phyloP scores from a whole-genome alignment of 164 flowering plant genomes.

The Liriodendron chinense region DNA sequence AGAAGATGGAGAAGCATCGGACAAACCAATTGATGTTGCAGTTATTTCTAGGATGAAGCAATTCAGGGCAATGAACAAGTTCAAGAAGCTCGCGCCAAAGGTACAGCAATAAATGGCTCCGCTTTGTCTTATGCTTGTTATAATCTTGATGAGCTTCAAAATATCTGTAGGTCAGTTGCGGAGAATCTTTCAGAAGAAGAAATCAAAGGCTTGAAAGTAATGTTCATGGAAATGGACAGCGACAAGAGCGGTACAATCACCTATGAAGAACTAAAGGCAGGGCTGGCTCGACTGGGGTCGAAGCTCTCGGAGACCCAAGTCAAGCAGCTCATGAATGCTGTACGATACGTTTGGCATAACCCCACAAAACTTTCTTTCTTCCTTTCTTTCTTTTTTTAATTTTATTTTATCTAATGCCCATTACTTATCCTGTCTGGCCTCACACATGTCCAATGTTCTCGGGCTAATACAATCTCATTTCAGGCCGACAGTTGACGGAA shows the following conservation, averaged over 20 bases:
- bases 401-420: not conserved
- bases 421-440: no score
- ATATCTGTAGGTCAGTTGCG: slow-evolving; percentile 63
- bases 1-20: slow-evolving; percentile 60
- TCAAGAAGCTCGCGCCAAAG: slow-evolving; percentile 79
- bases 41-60: slow-evolving; percentile 83
- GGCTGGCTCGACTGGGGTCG: slow-evolving; percentile 77
- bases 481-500: slow-evolving; percentile 87
- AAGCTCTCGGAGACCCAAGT: slow-evolving; percentile 71
- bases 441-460: not conserved
- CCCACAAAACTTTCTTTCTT: not conserved
- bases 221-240: slow-evolving; percentile 88
- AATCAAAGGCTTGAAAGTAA: slow-evolving; percentile 79
- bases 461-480: not conserved
- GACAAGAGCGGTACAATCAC: slow-evolving; percentile 91
- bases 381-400: no score
- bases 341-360: slow-evolving; percentile 25
- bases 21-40: slow-evolving; percentile 74
- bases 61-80: slow-evolving; percentile 87
- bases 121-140: not conserved
- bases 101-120: slow-evolving; percentile 23
- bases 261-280: slow-evolving; percentile 73
- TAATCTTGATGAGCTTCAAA: not conserved
- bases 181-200: slow-evolving; percentile 85
- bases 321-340: slow-evolving; percentile 77